Conservation (phyloP, 1,284 basidiomycete species). For the Microbotryum silenes-acaulis region DNA sequence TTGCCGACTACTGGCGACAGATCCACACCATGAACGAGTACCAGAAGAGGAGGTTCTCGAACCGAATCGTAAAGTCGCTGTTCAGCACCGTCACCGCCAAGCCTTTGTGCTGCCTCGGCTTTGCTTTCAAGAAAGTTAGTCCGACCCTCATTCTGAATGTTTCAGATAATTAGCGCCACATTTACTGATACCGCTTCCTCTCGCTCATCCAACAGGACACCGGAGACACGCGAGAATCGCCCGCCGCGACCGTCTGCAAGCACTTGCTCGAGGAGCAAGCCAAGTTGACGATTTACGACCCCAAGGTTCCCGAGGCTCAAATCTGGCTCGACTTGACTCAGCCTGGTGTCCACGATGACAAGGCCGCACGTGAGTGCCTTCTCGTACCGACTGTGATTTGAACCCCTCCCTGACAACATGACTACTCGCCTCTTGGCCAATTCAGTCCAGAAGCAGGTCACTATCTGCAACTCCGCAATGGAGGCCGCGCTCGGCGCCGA, state of each 20-base stretch:
- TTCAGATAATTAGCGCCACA: not conserved
- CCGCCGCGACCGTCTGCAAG: slow-evolving; percentile 88
- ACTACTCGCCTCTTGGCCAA: not conserved
- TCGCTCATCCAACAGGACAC: slow-evolving; percentile 55
- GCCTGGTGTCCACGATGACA: slow-evolving; percentile 48
- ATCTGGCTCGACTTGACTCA: slow-evolving; percentile 51
- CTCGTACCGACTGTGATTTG: not conserved
- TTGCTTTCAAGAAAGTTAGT: slow-evolving; percentile 43
- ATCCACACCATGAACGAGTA: slow-evolving; percentile 95
- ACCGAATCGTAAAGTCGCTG: slow-evolving; percentile 47
- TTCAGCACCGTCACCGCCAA: slow-evolving; percentile 98
- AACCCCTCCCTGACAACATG: not conserved
- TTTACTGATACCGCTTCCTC: not conserved
- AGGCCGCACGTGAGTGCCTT: slow-evolving; percentile 40
- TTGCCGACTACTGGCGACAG: slow-evolving; percentile 87
- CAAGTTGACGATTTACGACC: slow-evolving; percentile 81
- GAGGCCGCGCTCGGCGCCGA: slow-evolving; percentile 85
- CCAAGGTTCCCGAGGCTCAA: slow-evolving; percentile 56
- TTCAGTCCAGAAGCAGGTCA: slow-evolving; percentile 81
- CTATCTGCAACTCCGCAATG: slow-evolving; percentile 63
- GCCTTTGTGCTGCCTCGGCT: slow-evolving; percentile 92
- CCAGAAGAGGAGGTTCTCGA: slow-evolving; percentile 61
- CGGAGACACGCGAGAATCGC: slow-evolving; percentile 92
- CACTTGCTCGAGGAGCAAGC: slow-evolving; percentile 90
- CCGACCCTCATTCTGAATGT: not conserved